Base-by-base conservation (phyloP, 352 stramenopile species). In the Phytophthora colocasiae region DNA sequence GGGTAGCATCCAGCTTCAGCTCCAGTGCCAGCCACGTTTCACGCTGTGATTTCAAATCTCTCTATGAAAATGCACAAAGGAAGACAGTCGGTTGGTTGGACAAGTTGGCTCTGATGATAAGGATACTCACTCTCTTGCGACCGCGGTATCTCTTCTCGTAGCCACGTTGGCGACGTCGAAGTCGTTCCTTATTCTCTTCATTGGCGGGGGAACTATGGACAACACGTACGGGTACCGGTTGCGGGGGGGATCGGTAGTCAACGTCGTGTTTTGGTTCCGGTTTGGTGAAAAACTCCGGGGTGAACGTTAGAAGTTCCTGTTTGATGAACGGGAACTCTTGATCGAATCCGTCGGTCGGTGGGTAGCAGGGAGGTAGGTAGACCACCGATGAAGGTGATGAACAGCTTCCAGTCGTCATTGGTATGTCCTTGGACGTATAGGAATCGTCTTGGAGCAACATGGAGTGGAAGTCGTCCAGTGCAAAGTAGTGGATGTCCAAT, bases 91-190 rank as follows among this genome's bases (percentile, higher is more conserved):
- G 51, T 60, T 55, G 17, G 41, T 55, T 15, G 32, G 24, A 41
- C 26, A 22, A 46, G 29, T 34, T 48, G 32, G 8, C 0, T 4
- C 12, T 29, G 44, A 49, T 46, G 12, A 38, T 17, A 58, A 47
- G 39, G 2, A 40, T 57, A 80, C 79, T 63, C 62, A 88, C 75
- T 57, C 63, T 69, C 47, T 77, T 78, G 58, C 73, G 79, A 34
- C 56, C 43, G 14, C 75, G 72, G 54, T 83, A 83, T 15, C 62
- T 56, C 48, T 81, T 78, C 52, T 83, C 75, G 57, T 83, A 83
- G 15, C 56, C 47, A 14, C 75, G 64, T 57, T 83, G 75, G 17
- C 75, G 75, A 11, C 56, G 48, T 26, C 75, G 68, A 39, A 80
- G 69, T 11, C 63, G 67, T 26, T 83, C 75, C 32, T 66, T 72